phyloP scores from a whole-genome alignment of 805 yeast genomes.

The Vanderwaltozyma polyspora region DNA sequence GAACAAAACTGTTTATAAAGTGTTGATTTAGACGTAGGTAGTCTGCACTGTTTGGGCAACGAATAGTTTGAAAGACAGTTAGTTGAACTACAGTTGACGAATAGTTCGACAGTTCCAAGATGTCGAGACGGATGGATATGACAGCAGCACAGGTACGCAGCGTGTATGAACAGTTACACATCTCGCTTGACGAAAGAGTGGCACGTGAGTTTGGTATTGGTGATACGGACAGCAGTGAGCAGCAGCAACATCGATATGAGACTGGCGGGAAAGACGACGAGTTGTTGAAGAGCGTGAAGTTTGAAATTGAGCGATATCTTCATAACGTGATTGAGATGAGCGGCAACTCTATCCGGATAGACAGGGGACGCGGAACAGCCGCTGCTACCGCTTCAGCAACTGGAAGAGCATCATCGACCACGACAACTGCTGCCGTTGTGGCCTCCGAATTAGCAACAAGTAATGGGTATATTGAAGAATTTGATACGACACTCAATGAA shows the following conservation, averaged over 20 bases:
- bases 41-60: too few species aligned
- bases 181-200: slow-evolving; percentile 15
- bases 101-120: too few species aligned
- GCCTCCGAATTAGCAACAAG: too few species aligned
- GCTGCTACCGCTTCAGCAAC: slow-evolving; percentile 26
- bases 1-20: too few species aligned
- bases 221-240: too few species aligned
- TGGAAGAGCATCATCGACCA: slow-evolving; percentile 4
- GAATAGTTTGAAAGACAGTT: too few species aligned
- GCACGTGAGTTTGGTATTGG: too few species aligned
- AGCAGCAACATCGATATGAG: neutral
- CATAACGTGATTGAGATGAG: slow-evolving; percentile 38
- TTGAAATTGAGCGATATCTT: slow-evolving; percentile 15
- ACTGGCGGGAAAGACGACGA: slow-evolving; percentile 6
- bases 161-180: slow-evolving; percentile 21
- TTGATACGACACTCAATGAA: slow-evolving; percentile 54
- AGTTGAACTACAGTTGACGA: too few species aligned
- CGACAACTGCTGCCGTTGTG: too few species aligned
- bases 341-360: slow-evolving; percentile 44
- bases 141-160: slow-evolving; percentile 20
- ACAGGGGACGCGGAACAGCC: too few species aligned
- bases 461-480: slow-evolving; percentile 45
- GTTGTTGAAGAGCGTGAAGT: slow-evolving; percentile 14
- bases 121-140: slow-evolving; percentile 15
- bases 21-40: too few species aligned